Evolutionary conservation across 2,329 filamentous ascomycete genomes (phyloP).

Genomic region (Penicillium griseofulvum): DNA sequence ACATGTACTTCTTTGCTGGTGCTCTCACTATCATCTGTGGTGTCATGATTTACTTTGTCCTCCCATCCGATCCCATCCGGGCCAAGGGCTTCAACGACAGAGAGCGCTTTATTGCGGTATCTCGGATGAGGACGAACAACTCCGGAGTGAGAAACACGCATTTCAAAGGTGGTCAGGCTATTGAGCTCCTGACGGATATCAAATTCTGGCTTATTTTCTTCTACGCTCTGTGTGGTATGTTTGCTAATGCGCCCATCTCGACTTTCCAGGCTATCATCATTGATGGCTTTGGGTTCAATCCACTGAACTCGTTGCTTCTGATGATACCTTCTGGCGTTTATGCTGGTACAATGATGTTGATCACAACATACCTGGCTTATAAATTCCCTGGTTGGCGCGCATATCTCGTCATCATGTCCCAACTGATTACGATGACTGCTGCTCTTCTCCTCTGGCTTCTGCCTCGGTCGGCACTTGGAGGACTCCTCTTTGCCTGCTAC

Average conservation of each 20-base stretch:
- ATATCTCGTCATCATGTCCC: not conserved
- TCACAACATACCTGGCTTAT: slow-evolving; percentile 44
- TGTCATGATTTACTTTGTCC: not conserved
- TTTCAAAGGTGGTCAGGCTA: slow-evolving; percentile 46
- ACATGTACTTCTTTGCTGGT: not conserved
- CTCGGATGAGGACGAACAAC: slow-evolving; percentile 27
- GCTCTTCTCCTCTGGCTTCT: not conserved
- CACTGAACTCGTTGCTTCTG: slow-evolving; percentile 46
- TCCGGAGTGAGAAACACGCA: slow-evolving; percentile 41
- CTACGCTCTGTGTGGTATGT: slow-evolving; percentile 42
- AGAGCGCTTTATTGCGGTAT: slow-evolving; percentile 24
- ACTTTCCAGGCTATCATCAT: slow-evolving; percentile 50
- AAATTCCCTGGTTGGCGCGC: slow-evolving; percentile 21
- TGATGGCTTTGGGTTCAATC: slow-evolving; percentile 45
- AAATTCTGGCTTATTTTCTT: slow-evolving; percentile 27
- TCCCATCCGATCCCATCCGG: not conserved
- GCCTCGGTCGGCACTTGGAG: not conserved
- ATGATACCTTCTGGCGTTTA: slow-evolving; percentile 43
- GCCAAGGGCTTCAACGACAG: not conserved
- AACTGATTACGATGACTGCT: not conserved
- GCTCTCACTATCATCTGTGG: not conserved
- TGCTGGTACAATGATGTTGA: slow-evolving; percentile 40
- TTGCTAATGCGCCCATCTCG: slow-evolving; percentile 47
- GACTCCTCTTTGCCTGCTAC: not conserved
- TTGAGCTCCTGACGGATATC: slow-evolving; percentile 8